phyloP scores from a whole-genome alignment of 75 land plant species.

The Pinus albicaulis region DNA sequence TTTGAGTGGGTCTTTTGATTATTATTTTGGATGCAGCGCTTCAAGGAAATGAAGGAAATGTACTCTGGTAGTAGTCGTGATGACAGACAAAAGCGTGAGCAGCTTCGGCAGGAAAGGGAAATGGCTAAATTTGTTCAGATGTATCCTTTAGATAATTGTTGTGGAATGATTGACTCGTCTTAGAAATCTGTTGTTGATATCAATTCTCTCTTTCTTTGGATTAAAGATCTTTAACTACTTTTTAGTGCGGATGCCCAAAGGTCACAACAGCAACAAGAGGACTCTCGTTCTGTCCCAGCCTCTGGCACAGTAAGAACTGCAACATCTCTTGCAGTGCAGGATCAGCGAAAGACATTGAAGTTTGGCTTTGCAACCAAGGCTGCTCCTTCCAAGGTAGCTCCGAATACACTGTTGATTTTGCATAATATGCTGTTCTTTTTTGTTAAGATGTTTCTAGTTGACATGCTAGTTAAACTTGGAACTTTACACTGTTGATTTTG shows the following conservation, averaged over 20 bases:
- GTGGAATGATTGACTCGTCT: neutral
- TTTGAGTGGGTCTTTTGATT: neutral
- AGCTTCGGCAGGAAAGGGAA: slow-evolving; percentile 84
- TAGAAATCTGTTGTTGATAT: neutral
- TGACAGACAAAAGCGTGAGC: slow-evolving; percentile 90
- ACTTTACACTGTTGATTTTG: neutral
- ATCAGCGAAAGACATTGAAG: slow-evolving; percentile 82
- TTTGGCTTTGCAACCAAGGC: slow-evolving; percentile 92
- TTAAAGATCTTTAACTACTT: slow-evolving; percentile 10
- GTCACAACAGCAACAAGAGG: slow-evolving; percentile 50
- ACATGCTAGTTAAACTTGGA: too few relatives aligned
- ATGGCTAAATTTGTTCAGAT: slow-evolving; percentile 91
- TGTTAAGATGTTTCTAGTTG: too few relatives aligned
- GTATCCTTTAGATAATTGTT: slow-evolving; percentile 31
- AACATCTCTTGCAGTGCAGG: slow-evolving; percentile 47
- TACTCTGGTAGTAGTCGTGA: slow-evolving; percentile 84
- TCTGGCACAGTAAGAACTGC: slow-evolving; percentile 29
- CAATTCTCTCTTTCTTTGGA: neutral
- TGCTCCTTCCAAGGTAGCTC: slow-evolving; percentile 63
- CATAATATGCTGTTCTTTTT: too few relatives aligned
- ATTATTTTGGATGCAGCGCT: slow-evolving; percentile 52
- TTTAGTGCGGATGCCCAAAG: slow-evolving; percentile 79
- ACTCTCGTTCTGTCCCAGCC: slow-evolving; percentile 13
- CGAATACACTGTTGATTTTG: too few relatives aligned
- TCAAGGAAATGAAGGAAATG: slow-evolving; percentile 97